phyloP scores from a whole-genome alignment of 805 yeast species.

The Kazachstania viticola region DNA sequence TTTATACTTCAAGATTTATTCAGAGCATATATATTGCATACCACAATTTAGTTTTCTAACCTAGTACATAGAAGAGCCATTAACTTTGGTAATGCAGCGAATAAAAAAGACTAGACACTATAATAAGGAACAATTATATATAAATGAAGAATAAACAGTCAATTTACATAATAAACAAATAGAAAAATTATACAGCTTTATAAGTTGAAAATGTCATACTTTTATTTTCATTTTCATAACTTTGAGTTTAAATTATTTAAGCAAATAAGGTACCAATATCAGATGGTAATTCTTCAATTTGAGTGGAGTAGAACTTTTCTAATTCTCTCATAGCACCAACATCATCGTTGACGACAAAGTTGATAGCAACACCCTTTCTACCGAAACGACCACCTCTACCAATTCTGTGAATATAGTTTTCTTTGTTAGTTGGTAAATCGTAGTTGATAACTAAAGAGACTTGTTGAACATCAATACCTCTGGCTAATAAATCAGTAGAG shows the following conservation, averaged over 20 bases:
- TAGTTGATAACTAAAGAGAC: slow-evolving; percentile 92
- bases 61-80: too few relatives aligned
- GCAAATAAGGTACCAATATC: slow-evolving; percentile 43
- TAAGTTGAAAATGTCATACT: too few relatives aligned
- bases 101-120: too few relatives aligned
- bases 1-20: too few relatives aligned
- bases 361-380: slow-evolving; percentile 95
- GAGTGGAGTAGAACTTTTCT: slow-evolving; percentile 62
- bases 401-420: slow-evolving; percentile 92
- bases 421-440: slow-evolving; percentile 86
- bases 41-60: too few relatives aligned
- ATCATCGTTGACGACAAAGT: slow-evolving; percentile 79
- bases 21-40: too few relatives aligned
- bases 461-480: slow-evolving; percentile 98
- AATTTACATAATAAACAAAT: too few relatives aligned
- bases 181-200: too few relatives aligned
- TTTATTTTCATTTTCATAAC: too few relatives aligned
- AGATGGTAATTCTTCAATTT: slow-evolving; percentile 70
- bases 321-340: slow-evolving; percentile 60
- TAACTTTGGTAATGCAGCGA: too few relatives aligned
- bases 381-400: slow-evolving; percentile 99
- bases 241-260: slow-evolving; percentile 7
- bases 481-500: slow-evolving; percentile 94
- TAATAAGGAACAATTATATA: too few relatives aligned
- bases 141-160: too few relatives aligned